phyloP scores from a whole-genome alignment of 2,329 filamentous ascomycete species.

The Ophiostoma ips region DNA sequence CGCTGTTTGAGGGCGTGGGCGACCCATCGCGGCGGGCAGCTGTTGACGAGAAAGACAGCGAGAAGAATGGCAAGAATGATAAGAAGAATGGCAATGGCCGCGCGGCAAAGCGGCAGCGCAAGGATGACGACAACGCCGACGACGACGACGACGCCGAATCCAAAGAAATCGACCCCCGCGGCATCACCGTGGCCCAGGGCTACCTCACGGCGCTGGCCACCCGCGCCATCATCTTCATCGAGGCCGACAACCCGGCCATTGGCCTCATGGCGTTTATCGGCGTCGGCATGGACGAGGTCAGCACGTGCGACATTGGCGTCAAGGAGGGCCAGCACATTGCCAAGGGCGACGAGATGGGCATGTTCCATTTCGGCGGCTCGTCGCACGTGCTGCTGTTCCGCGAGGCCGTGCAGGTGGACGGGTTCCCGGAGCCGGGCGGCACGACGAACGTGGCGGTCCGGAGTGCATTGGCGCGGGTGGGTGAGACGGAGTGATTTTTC shows the following conservation, averaged over 20 bases:
- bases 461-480: constrained; percentile 18
- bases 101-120: background rate
- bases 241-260: constrained; percentile 53
- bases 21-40: constrained; percentile 7
- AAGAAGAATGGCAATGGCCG: background rate
- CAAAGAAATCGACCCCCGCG: constrained; percentile 27
- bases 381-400: constrained; percentile 56
- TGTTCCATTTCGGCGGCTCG: constrained; percentile 71
- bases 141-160: background rate
- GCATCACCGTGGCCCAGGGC: constrained; percentile 41
- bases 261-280: constrained; percentile 58
- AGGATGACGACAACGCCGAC: background rate
- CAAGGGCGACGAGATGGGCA: constrained; percentile 60
- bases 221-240: constrained; percentile 53
- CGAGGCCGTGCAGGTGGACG: constrained; percentile 35
- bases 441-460: constrained; percentile 22
- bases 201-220: constrained; percentile 57
- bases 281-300: constrained; percentile 67
- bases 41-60: too few species aligned
- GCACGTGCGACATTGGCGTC: constrained; percentile 57
- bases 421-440: constrained; percentile 19
- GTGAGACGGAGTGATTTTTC: background rate
- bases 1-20: constrained; percentile 23
- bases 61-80: background rate
- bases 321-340: constrained; percentile 48